Conservation (phyloP, 2,329 filamentous ascomycete species). For the Hymenotorrendiella dingleyae region DNA sequence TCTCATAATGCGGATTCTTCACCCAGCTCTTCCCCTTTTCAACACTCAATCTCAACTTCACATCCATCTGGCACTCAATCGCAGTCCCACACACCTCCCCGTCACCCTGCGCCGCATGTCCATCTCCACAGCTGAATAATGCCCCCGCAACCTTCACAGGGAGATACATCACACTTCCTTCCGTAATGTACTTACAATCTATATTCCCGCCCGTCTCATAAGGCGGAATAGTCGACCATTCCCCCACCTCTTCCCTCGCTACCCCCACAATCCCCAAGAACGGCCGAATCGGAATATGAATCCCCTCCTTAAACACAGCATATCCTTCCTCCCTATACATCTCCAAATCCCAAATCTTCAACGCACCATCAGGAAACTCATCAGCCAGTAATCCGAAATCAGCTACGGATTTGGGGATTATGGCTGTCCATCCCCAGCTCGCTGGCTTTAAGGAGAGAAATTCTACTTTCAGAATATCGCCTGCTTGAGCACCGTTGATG, state of each 20-base stretch:
- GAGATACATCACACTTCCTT: slow-evolving; percentile 42
- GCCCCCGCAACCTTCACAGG: slow-evolving; percentile 44
- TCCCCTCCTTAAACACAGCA: slow-evolving; percentile 41
- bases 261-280: slow-evolving; percentile 49
- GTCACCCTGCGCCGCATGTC: slow-evolving; percentile 48
- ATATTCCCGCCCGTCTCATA: slow-evolving; percentile 48
- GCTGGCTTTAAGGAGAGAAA: slow-evolving; percentile 40
- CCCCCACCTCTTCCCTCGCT: slow-evolving; percentile 39
- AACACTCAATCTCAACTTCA: slow-evolving; percentile 42
- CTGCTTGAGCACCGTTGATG: slow-evolving; percentile 42
- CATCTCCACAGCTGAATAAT: slow-evolving; percentile 48
- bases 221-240: slow-evolving; percentile 45
- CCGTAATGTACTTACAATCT: slow-evolving; percentile 44
- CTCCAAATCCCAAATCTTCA: slow-evolving; percentile 46
- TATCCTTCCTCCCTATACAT: slow-evolving; percentile 30
- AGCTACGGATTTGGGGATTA: slow-evolving; percentile 41
- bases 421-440: slow-evolving; percentile 47
- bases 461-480: slow-evolving; percentile 47
- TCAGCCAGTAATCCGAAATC: slow-evolving; percentile 45
- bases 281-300: slow-evolving; percentile 43
- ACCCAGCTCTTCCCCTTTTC: slow-evolving; percentile 42
- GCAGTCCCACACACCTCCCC: slow-evolving; percentile 52
- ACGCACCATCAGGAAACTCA: slow-evolving; percentile 37
- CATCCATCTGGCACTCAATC: slow-evolving; percentile 47
- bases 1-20: slow-evolving; percentile 42